Conservation (phyloP, 2,329 filamentous ascomycete species). For the Ramichloridium luteum region DNA sequence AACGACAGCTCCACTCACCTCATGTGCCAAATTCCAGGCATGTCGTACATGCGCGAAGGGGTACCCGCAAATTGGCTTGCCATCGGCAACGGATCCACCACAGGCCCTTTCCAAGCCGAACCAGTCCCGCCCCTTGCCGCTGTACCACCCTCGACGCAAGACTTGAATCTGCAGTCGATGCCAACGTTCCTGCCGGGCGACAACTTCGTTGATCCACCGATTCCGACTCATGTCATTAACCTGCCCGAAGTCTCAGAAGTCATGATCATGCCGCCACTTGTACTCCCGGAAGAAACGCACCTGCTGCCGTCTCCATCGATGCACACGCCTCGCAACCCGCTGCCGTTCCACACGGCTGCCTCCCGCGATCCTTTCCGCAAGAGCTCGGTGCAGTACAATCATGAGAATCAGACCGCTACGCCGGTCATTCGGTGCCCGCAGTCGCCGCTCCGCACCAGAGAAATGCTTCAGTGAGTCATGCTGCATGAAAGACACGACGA, state of each 20-base stretch:
- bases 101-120: not conserved
- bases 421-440: not conserved
- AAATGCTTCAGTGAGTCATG: not conserved
- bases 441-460: not conserved
- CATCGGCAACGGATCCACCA: constrained; percentile 7
- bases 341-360: constrained; percentile 37
- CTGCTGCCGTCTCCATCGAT: constrained; percentile 16
- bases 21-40: constrained; percentile 34
- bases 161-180: not conserved
- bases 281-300: constrained; percentile 17
- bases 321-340: constrained; percentile 12
- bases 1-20: constrained; percentile 23
- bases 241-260: not conserved
- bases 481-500: not conserved
- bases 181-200: not conserved
- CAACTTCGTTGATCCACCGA: not conserved
- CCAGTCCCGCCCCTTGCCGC: constrained; percentile 18
- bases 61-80: constrained; percentile 13
- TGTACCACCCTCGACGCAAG: constrained; percentile 16
- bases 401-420: not conserved
- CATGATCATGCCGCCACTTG: not conserved
- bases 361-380: constrained; percentile 32
- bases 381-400: constrained; percentile 12
- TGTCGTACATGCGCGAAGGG: constrained; percentile 27
- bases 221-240: not conserved